Evolutionary conservation across 208 protist genomes (phyloP), one percentile per base, ranked within the genome.

Genomic region (Blastocrithidia nonstop): DNA sequence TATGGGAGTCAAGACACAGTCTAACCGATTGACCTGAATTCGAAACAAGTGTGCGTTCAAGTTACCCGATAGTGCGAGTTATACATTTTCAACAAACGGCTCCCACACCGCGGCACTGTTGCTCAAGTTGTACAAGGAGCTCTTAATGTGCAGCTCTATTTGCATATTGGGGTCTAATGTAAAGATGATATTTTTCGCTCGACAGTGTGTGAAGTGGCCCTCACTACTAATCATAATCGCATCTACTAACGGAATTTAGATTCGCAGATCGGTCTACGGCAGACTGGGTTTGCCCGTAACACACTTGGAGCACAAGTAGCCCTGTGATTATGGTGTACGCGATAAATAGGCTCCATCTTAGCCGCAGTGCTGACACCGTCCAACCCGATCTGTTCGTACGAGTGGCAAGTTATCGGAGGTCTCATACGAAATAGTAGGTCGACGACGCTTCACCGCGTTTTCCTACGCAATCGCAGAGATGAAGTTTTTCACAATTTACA

Each of bases 61-160:
- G 37, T 71, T 76, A 45, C 73, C 82, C 0, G 52, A 54, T 37
- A 78, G 41, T 36, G 25, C 51, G 5, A 35, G 51, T 19, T 71
- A 63, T 31, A 91, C 60, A 23, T 57, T 37, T 59, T 91, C 82
- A n/a, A 91, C 45, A 9, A 82, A 56, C 26, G 82, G 82, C 55
- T 91, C 82, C 82, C 82, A 91, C 16, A 91, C 66, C 16, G 66
- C 66, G 11, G 74, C 69, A 22, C 56, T 47, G 41, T 82, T 71
- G 61, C 68, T 91, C 45, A 85, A 69, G 51, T 71, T 73, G 59
- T 68, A 66, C 26, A 87, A 37, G 9, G 67, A 67, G 17, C 60
- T 50, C 21, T 54, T 57, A 57, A 80, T 16, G 21, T 59, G 61
- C 13, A 80, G 27, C 27, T 67, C 21, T 45, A 85, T 46, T 11